Base-by-base conservation (phyloP, 371 early-diverging fungal genomes). In the Mortierella polycephala region DNA sequence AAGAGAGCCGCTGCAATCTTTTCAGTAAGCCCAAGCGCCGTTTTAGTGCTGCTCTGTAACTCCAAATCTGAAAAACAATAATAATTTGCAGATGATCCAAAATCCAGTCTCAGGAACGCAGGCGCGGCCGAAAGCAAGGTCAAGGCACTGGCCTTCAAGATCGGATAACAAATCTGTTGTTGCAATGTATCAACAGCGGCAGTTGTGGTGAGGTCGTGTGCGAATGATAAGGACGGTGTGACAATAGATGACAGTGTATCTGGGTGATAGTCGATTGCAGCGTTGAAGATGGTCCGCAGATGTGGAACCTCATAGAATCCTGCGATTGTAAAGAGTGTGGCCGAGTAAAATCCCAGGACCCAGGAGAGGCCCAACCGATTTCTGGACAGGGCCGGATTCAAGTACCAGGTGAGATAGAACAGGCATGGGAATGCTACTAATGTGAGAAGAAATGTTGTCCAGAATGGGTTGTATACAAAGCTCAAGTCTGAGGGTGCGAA, bases 301-400 rank as follows among this genome's bases (percentile, higher is more conserved):
- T 79, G 69, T 3, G 80, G 80, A 0, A 69, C 67, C 56, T 79
- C 80, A 52, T 79, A 79, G 9, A 79, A 39, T 8, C 63, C 80
- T 6, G 67, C 69, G 12, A 79, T 42, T 13, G 80, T 73, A 20
- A 79, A 73, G 18, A 79, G 45, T 7, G 47, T 47, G 0, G 80
- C 80, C 5, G 80, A 79, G 57, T 66, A 79, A n/a, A 79, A 73
- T 0, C 80, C 70, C 39, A 73, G 42, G 20, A 69, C 70, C 80
- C 80, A 79, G 10, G 80, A 79, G 40, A 79, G 67, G 6, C 80
- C 80, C 52, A 73, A 52, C 5, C 80, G 57, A 57, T 79, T 79
- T 16, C 66, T 79, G 61, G 67, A 59, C 9, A 79, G 46, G 4
- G 69, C 69, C 3, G 80, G 80, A 44, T 79, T 79, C 45, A 79